Conservation (phyloP, 257 asterid genomes). For the Solanum pimpinellifolium region DNA sequence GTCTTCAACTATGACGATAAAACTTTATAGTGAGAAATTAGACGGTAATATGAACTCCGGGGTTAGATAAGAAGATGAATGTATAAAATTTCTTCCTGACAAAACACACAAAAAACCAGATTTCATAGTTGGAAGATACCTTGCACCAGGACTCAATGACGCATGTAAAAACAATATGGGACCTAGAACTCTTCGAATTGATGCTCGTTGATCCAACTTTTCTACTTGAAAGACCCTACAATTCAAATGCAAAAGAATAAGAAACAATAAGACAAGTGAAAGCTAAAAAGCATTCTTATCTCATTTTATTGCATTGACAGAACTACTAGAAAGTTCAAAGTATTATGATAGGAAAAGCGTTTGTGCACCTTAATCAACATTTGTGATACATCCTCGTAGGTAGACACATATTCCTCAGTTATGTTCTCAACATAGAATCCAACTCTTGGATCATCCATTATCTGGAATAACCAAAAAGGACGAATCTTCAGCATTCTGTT, state of each 20-base stretch:
- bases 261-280: background rate
- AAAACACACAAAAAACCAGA: background rate
- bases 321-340: background rate
- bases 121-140: conserved; percentile 27
- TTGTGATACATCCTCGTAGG: conserved; percentile 79
- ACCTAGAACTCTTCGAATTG: conserved; percentile 95
- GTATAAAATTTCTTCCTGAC: background rate
- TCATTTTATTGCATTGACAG: background rate
- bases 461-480: conserved; percentile 29
- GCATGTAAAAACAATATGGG: conserved; percentile 81
- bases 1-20: background rate
- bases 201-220: conserved; percentile 79
- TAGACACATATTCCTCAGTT: conserved; percentile 78
- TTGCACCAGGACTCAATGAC: conserved; percentile 94
- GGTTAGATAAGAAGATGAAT: background rate
- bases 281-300: background rate
- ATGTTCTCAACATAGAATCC: conserved; percentile 87
- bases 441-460: conserved; percentile 64
- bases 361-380: conserved; percentile 61
- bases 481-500: background rate
- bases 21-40: background rate
- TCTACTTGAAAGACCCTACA: conserved; percentile 87
- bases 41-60: background rate
- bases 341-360: background rate
- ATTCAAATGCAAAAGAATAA: background rate